These are phyloP conservation scores for Mycena latifolia DNA, from an alignment of 768 basidiomycete genomes.

Conservation along the genomic window DNA sequence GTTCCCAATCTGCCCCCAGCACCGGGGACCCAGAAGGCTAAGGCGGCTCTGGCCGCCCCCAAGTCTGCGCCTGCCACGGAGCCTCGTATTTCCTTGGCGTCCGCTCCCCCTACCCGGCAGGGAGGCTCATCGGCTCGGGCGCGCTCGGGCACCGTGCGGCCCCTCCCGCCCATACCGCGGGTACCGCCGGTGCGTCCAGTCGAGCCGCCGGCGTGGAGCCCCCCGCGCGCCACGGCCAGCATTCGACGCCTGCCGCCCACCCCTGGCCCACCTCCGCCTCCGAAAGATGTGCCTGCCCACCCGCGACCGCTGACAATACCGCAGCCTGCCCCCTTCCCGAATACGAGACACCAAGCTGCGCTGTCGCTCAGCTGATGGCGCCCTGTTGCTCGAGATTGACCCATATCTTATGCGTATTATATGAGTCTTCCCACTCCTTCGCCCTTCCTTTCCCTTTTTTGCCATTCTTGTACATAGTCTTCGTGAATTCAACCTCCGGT, in stretches of 20 bases:
- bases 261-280: constrained; percentile 7
- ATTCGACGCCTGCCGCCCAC: constrained; percentile 16
- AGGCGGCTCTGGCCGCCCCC: no score
- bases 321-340: background rate
- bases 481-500: no score
- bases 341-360: background rate
- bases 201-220: no score
- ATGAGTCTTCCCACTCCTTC: no score
- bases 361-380: constrained; percentile 3
- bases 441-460: background rate
- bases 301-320: constrained; percentile 1
- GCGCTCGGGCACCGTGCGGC: constrained; percentile 2
- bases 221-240: background rate
- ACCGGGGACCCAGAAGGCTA: background rate
- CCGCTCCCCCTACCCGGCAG: no score
- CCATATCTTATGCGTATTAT: no score
- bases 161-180: constrained; percentile 13
- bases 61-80: background rate
- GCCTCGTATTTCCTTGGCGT: no score
- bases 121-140: background rate
- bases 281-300: no score
- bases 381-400: no score
- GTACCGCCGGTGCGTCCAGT: no score
- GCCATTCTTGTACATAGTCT: no score
- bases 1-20: constrained; percentile 2